A percentile compares a stretch with the other conserved stretches of the same genome.
These are phyloP conservation scores for Coniochaeta sp. DNA, from an alignment of 2,329 filamentous ascomycete species.

Conservation along the genomic window DNA sequence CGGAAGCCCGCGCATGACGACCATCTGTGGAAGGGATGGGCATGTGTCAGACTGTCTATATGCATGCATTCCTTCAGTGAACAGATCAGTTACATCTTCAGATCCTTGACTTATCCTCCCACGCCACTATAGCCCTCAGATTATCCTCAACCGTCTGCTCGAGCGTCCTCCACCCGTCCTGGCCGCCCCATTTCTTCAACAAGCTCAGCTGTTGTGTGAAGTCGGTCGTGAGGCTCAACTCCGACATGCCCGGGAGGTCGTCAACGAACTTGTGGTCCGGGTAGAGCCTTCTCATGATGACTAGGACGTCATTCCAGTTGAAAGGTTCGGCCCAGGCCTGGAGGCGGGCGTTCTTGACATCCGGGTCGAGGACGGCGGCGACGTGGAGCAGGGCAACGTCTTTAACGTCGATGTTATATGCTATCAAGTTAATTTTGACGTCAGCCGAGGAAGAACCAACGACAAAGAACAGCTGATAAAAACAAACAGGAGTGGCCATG, in stretches of 20 bases:
- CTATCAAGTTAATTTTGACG: slow-evolving; percentile 3
- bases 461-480: not conserved
- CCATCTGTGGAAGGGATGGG: too few species aligned
- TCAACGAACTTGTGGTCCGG: slow-evolving; percentile 1
- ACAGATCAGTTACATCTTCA: too few species aligned
- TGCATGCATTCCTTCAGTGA: too few species aligned
- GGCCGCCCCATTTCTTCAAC: slow-evolving; percentile 7
- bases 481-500: not conserved
- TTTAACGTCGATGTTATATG: slow-evolving; percentile 16
- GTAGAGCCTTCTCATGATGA: slow-evolving; percentile 6
- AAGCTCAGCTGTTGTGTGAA: not conserved
- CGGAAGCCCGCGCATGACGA: too few species aligned
- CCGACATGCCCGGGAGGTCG: not conserved
- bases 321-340: slow-evolving; percentile 16
- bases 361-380: slow-evolving; percentile 16
- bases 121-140: not conserved
- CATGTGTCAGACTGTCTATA: too few species aligned
- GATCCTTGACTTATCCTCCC: not conserved
- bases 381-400: slow-evolving; percentile 21
- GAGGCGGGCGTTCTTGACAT: slow-evolving; percentile 17
- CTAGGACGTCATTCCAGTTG: slow-evolving; percentile 18
- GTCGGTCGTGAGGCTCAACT: slow-evolving; percentile 1
- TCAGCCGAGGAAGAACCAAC: not conserved
- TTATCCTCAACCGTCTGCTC: slow-evolving; percentile 5
- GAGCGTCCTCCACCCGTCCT: slow-evolving; percentile 6